A percentile compares a stretch with the other conserved stretches of the same genome.
Evolutionary conservation across 139 green algal species (phyloP).

Genomic region (Chlorella ohadii): DNA sequence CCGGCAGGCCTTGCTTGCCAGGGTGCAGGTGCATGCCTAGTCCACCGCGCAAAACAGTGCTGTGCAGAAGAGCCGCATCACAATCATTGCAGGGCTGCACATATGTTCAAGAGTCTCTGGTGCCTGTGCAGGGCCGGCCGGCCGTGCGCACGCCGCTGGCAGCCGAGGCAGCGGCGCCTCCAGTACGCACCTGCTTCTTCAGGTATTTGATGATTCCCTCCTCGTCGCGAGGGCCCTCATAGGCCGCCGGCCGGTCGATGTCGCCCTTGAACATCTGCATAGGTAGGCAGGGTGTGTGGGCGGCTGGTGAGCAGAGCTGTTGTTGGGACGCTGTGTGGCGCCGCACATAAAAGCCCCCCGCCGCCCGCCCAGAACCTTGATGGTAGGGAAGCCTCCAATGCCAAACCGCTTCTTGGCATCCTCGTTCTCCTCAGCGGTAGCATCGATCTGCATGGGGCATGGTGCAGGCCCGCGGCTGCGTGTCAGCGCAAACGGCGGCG

Average conservation of each 20-base stretch:
- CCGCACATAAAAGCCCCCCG: neutral
- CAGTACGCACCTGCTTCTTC: constrained; percentile 31
- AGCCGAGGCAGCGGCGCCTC: too few relatives aligned
- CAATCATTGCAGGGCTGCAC: too few relatives aligned
- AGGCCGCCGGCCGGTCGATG: constrained; percentile 38
- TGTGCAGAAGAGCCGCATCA: too few relatives aligned
- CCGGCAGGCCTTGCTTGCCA: neutral
- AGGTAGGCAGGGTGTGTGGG: too few relatives aligned
- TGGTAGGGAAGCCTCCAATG: constrained; percentile 62
- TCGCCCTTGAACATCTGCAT: constrained; percentile 57
- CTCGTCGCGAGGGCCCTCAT: constrained; percentile 58
- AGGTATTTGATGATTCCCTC: constrained; percentile 61
- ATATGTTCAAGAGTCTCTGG: too few relatives aligned
- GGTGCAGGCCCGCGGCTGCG: neutral
- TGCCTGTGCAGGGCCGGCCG: too few relatives aligned
- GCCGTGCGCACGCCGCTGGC: too few relatives aligned
- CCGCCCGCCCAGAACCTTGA: constrained; percentile 36
- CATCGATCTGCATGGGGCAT: constrained; percentile 39
- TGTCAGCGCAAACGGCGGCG: too few relatives aligned
- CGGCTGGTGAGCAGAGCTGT: neutral
- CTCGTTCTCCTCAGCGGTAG: constrained; percentile 56
- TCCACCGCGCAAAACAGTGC: too few relatives aligned
- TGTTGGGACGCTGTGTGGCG: neutral
- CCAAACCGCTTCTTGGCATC: constrained; percentile 47
- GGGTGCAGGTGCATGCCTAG: too few relatives aligned